phyloP scores from a whole-genome alignment of 768 basidiomycete genomes.

The Leccinum fibrillosum region DNA sequence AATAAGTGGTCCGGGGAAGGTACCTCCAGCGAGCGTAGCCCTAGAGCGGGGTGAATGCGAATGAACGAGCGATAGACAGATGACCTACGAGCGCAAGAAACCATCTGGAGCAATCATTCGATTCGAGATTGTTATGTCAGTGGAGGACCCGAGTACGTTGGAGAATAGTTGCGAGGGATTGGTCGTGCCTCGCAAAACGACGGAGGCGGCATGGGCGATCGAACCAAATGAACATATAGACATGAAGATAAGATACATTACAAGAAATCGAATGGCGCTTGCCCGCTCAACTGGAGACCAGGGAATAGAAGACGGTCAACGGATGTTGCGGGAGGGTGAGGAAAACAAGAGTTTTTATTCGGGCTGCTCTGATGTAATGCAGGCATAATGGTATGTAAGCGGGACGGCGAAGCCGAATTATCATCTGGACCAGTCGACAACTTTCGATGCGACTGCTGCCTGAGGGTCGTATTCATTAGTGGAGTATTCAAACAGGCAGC shows the following conservation, averaged over 20 bases:
- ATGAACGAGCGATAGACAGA: neutral
- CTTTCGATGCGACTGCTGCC: too few relatives aligned
- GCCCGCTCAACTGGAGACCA: neutral
- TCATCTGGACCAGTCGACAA: neutral
- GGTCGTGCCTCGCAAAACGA: conserved; percentile 12
- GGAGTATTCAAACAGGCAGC: too few relatives aligned
- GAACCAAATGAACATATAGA: conserved; percentile 4
- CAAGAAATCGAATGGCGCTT: neutral
- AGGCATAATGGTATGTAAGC: neutral
- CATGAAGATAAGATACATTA: conserved; percentile 15
- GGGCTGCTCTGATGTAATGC: neutral
- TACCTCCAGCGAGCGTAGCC: conserved; percentile 37
- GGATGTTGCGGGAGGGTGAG: too few relatives aligned
- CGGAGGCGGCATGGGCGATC: conserved; percentile 14
- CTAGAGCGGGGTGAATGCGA: conserved; percentile 4
- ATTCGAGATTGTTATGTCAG: conserved; percentile 39
- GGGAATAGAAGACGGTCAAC: neutral
- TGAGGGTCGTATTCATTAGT: too few relatives aligned
- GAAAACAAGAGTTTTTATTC: neutral
- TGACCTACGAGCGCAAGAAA: conserved; percentile 40
- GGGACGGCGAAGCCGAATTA: neutral
- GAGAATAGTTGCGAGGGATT: neutral
- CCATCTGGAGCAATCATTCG: conserved; percentile 46
- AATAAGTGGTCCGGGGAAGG: conserved; percentile 46
- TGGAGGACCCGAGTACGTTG: conserved; percentile 11